phyloP scores from a whole-genome alignment of 805 yeast species.

The Nakazawaea wyomingensis region DNA sequence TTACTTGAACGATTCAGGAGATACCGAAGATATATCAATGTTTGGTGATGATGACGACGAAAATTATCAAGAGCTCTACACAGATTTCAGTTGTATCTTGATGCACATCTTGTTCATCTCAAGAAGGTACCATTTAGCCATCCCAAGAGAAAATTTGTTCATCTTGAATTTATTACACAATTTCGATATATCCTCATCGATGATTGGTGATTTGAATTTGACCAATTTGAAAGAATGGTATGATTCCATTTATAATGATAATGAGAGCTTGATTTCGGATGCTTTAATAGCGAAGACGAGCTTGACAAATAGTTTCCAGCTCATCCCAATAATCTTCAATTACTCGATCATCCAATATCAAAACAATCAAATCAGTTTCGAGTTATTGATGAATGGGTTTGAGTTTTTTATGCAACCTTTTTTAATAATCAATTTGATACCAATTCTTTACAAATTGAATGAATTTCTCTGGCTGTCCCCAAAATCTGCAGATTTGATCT shows the following conservation, averaged over 20 bases:
- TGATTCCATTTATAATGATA: conserved; percentile 66
- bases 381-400: conserved; percentile 66
- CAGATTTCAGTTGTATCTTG: conserved; percentile 62
- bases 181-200: conserved; percentile 21
- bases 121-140: conserved; percentile 29
- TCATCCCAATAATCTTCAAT: conserved; percentile 70
- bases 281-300: conserved; percentile 65
- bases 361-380: conserved; percentile 48
- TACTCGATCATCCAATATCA: conserved; percentile 64
- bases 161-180: conserved; percentile 19
- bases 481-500: background rate
- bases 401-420: conserved; percentile 85
- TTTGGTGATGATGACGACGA: conserved; percentile 16
- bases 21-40: conserved; percentile 17
- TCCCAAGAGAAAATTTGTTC: conserved; percentile 14
- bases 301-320: conserved; percentile 58
- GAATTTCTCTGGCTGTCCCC: conserved; percentile 6
- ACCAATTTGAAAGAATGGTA: conserved; percentile 61
- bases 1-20: conserved; percentile 21
- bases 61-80: conserved; percentile 52
- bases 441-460: conserved; percentile 31
- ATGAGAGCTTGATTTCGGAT: conserved; percentile 78
- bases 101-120: conserved; percentile 38
- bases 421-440: conserved; percentile 50
- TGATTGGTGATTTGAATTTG: conserved; percentile 18